phyloP scores from a whole-genome alignment of 1,284 basidiomycete species.

The Ustilago sp. region DNA sequence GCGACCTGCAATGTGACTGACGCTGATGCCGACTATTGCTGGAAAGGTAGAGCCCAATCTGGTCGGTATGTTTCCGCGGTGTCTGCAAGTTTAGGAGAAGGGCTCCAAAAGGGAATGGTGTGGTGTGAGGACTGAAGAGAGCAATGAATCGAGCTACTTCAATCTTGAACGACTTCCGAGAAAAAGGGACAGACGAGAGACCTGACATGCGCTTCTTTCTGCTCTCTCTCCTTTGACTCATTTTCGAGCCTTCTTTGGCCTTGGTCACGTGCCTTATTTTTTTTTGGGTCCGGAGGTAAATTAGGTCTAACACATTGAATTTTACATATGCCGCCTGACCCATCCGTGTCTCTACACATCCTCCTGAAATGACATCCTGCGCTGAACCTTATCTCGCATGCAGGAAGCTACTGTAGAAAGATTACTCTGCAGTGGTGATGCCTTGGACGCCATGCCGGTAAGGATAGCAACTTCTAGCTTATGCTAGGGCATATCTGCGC shows the following conservation, averaged over 20 bases:
- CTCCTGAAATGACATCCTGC: neutral
- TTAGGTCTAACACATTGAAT: neutral
- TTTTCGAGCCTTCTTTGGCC: slow-evolving; percentile 8
- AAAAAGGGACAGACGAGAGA: neutral
- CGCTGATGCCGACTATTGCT: too few species aligned
- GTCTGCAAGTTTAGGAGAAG: neutral
- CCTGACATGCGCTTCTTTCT: slow-evolving; percentile 13
- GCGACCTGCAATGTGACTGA: neutral
- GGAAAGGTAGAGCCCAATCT: too few species aligned
- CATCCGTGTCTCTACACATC: slow-evolving; percentile 26
- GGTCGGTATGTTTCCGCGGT: too few species aligned
- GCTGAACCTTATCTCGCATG: slow-evolving; percentile 6
- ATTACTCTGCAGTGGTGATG: neutral
- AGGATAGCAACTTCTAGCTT: neutral
- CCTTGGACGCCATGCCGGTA: neutral
- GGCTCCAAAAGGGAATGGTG: neutral
- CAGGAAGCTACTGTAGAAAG: neutral
- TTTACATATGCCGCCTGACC: neutral
- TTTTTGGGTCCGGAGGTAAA: neutral
- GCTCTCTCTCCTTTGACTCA: slow-evolving; percentile 24
- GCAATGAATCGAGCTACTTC: neutral
- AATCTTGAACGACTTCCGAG: neutral
- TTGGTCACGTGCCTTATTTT: slow-evolving; percentile 7
- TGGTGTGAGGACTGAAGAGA: neutral
- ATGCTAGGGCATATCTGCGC: neutral